Base-by-base conservation (phyloP, 768 basidiomycete species). In the Suillus tomentosus region DNA sequence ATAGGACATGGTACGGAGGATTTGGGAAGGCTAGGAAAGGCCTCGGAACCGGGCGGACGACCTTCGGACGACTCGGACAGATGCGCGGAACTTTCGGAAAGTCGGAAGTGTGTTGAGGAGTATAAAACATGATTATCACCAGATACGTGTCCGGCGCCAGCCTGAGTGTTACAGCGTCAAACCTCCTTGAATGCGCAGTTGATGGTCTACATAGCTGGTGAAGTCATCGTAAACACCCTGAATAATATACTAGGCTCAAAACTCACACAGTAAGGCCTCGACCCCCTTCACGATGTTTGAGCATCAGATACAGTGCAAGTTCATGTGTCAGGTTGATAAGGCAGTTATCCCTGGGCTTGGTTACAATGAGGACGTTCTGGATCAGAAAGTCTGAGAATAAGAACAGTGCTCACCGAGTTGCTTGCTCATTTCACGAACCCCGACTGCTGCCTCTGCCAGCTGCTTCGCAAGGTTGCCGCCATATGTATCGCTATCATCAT, bases 341-440 rank as follows among this genome's bases (percentile, higher is more conserved):
- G 61, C 94, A 84, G 74, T 99, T 99, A 80, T 99, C 97, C 60
- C 96, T 84, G 45, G 97, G 97, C 77, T 99, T 99, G 53, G 97
- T 99, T 69, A 99, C 89, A 74, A 99, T 94, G 64, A 99, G 84
- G 67, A 99, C 84, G 64, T 85, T 94, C 76, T 98, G 95, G 63
- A 99, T n/a, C n/a, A n/a, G 45, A 54, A 42, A 36, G 58, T 47
- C 58, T 50, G 57, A 56, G 60, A 42, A 40, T 14, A 19, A 61
- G 43, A 61, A 50, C 58, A 66, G 43, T 37, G 79, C 84, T 72
- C 69, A 94, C 96, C 97, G 19, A 99, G 88, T 76, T 96, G 94
- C 77, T 96, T 96, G 86, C 95, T 96, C 95, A 98, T 96, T 78
- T 99, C 97, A 57, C 97, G 85, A 13, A 99, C 97, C 45, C 95